Base-by-base conservation (phyloP, 352 stramenopile genomes). In the Phytophthora melonis region DNA sequence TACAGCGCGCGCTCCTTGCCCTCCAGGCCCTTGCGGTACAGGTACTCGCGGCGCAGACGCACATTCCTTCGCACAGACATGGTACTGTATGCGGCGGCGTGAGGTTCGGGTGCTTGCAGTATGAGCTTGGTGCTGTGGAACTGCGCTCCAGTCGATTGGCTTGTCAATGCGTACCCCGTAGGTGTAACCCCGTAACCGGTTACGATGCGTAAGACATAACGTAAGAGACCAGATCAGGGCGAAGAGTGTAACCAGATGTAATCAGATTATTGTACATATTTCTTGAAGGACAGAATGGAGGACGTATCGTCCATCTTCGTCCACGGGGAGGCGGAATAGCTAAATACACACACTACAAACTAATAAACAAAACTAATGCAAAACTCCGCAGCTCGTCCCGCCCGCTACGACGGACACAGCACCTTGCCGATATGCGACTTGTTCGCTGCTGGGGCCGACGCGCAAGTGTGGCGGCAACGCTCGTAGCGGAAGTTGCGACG, bases 11-110 rank as follows among this genome's bases (percentile, higher is more conserved):
- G 93, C 79, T 99, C 94, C 72, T 98, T 95, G 68, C 96, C 95
- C 69, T 99, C 97, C 19, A 99, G 88, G 8, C 91, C 95, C 90
- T 99, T 99, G 78, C 97, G 92, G 82, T 99, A 99, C 66, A 99
- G 84, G 79, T 99, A 99, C 83, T 99, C 98, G 72, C 98, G 97
- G 53, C 98, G 97, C 27, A 99, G 84, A 78, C 98, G 97, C 50
- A 99, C 97, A 70, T 99, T 97, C 52, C 98, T 83, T 57, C 93
- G 90, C 53, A 98, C 89, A 54, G 90, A 97, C 90, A 97, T 97
- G 61, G n/a, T 60, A 5, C 3, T 27, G 27, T 30, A 36, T 36
- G 11, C 30, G 49, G 58, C 27, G 27, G 49, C 3, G 43, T 66
- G 30, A 36, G 27, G 30, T 36, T 36, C 30, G 30, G 23, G 23